Conservation (phyloP, 73 alveolate genomes). For the Paraurostyla sp. region DNA sequence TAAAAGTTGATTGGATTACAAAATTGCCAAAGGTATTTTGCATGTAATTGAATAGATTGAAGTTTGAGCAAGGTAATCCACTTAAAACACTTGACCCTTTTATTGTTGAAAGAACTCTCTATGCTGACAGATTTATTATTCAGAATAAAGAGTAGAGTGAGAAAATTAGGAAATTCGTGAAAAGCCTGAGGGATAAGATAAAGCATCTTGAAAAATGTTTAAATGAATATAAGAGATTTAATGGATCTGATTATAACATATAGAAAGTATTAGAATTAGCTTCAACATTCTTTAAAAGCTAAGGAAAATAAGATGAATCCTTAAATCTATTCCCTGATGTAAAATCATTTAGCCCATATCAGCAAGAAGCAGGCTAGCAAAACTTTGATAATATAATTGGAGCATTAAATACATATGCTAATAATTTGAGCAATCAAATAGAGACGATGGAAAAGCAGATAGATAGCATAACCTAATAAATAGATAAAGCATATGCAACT, state of each 20-base stretch:
- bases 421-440: background rate
- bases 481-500: slow-evolving; percentile 36
- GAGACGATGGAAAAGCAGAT: slow-evolving; percentile 22
- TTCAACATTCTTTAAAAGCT: background rate
- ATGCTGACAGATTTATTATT: slow-evolving; percentile 42
- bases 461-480: background rate
- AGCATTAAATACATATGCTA: background rate
- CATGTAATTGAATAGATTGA: slow-evolving; percentile 41
- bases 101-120: background rate
- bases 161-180: slow-evolving; percentile 2
- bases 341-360: background rate
- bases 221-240: slow-evolving; percentile 10
- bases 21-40: slow-evolving; percentile 26
- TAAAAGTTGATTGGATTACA: slow-evolving; percentile 44
- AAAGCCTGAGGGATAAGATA: slow-evolving; percentile 7
- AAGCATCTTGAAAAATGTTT: slow-evolving; percentile 25
- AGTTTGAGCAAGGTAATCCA: background rate
- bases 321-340: background rate
- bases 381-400: background rate
- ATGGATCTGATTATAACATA: slow-evolving; percentile 8
- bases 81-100: background rate
- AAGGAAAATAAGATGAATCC: slow-evolving; percentile 3
- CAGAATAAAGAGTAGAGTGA: slow-evolving; percentile 10
- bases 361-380: background rate
- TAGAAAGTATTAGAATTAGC: background rate